Evolutionary conservation across 805 yeast species (phyloP).

Genomic region (Candida adriatica): DNA sequence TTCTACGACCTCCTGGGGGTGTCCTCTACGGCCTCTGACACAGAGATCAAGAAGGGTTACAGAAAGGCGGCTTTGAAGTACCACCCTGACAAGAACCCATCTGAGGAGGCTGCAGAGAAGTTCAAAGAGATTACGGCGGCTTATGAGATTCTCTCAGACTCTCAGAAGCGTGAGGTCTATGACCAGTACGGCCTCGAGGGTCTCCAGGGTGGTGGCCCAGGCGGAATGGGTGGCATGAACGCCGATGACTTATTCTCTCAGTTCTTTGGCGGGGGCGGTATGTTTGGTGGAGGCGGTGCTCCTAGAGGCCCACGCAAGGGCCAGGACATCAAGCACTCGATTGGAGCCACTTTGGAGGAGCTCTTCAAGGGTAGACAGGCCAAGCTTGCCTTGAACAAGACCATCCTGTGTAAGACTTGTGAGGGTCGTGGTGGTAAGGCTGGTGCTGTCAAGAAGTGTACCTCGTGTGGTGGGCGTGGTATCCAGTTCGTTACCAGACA

Average conservation of each 20-base stretch:
- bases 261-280: slow-evolving; percentile 75
- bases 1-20: slow-evolving; percentile 72
- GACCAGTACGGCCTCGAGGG: slow-evolving; percentile 95
- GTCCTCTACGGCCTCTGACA: slow-evolving; percentile 57
- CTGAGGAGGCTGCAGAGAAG: slow-evolving; percentile 91
- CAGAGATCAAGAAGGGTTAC: slow-evolving; percentile 75
- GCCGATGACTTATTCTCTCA: slow-evolving; percentile 74
- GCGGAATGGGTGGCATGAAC: slow-evolving; percentile 61
- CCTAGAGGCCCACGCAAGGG: slow-evolving; percentile 85
- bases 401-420: slow-evolving; percentile 81
- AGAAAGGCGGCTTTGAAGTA: slow-evolving; percentile 73
- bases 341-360: slow-evolving; percentile 84
- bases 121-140: slow-evolving; percentile 89
- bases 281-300: slow-evolving; percentile 47
- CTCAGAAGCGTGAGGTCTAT: slow-evolving; percentile 81
- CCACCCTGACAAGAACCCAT: slow-evolving; percentile 80
- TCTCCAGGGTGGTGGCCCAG: slow-evolving; percentile 68
- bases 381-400: slow-evolving; percentile 89
- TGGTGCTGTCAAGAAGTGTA: slow-evolving; percentile 82
- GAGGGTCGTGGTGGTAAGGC: slow-evolving; percentile 95
- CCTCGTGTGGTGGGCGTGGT: slow-evolving; percentile 88
- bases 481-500: slow-evolving; percentile 87
- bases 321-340: slow-evolving; percentile 84
- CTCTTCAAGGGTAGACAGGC: slow-evolving; percentile 90
- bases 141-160: slow-evolving; percentile 80